phyloP scores from a whole-genome alignment of 176 grass and related monocot species.

The Urochloa ruziziensis region DNA sequence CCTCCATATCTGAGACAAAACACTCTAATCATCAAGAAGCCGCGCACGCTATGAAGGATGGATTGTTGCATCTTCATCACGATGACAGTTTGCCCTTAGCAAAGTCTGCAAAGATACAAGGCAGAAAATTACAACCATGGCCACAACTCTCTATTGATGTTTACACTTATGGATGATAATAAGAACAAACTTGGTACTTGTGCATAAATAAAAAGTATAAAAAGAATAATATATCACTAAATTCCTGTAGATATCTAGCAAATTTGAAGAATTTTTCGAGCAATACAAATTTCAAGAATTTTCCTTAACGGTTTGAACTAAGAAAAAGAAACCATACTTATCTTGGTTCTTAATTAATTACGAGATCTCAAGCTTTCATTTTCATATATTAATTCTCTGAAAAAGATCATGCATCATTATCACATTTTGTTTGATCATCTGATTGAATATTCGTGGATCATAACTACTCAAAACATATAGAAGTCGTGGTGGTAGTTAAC shows the following conservation, averaged over 20 bases:
- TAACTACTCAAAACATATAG: background rate
- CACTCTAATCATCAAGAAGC: background rate
- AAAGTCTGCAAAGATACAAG: background rate
- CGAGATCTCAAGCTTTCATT: background rate
- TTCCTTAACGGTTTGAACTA: background rate
- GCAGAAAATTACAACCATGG: background rate
- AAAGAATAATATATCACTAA: background rate
- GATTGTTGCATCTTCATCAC: background rate
- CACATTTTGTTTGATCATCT: background rate
- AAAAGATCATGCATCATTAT: background rate
- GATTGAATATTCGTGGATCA: background rate
- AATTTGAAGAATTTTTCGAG: background rate
- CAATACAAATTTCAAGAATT: background rate
- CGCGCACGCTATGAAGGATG: background rate
- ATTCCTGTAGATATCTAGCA: background rate
- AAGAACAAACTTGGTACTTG: background rate
- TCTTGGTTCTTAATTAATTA: background rate
- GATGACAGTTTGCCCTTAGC: background rate
- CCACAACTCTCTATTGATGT: background rate
- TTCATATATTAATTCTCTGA: background rate
- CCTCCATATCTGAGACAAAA: background rate
- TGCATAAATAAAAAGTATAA: background rate
- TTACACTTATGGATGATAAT: background rate
- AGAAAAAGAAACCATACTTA: background rate
- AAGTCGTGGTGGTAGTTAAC: background rate